These are phyloP conservation scores for Ustilago shanxiensis DNA, from an alignment of 1,284 basidiomycete species.

Conservation along the genomic window DNA sequence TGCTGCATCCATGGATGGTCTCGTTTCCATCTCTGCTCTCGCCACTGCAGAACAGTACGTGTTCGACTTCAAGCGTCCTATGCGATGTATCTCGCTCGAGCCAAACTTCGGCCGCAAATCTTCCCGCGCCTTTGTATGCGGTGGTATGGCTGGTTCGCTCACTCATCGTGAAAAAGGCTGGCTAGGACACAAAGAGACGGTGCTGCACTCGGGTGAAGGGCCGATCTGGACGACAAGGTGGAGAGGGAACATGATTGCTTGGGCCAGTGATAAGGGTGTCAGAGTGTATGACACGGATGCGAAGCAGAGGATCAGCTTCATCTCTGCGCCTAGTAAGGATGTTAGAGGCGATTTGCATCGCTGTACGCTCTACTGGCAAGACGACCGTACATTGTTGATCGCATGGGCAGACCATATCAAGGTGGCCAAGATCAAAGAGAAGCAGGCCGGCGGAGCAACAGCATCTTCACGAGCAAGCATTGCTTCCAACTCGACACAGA, in stretches of 20 bases:
- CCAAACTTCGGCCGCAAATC: slow-evolving; percentile 87
- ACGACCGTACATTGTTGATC: slow-evolving; percentile 86
- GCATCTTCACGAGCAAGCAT: slow-evolving; percentile 28
- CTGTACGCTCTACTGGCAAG: slow-evolving; percentile 90
- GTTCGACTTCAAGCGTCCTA: slow-evolving; percentile 92
- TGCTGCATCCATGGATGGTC: slow-evolving; percentile 93
- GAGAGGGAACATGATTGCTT: slow-evolving; percentile 88
- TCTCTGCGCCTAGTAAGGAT: slow-evolving; percentile 83
- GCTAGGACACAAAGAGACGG: slow-evolving; percentile 92
- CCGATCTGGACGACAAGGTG: slow-evolving; percentile 93
- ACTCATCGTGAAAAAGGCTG: slow-evolving; percentile 93
- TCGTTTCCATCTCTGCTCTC: slow-evolving; percentile 88
- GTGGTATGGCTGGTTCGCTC: slow-evolving; percentile 89
- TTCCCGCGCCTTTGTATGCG: slow-evolving; percentile 89
- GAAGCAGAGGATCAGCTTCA: slow-evolving; percentile 85
- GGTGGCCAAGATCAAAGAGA: slow-evolving; percentile 74
- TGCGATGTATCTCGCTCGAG: slow-evolving; percentile 89
- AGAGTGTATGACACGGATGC: slow-evolving; percentile 90
- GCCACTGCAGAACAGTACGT: slow-evolving; percentile 82
- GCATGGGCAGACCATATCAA: slow-evolving; percentile 96
- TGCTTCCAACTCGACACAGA: slow-evolving; percentile 29
- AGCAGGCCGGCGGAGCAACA: slow-evolving; percentile 9
- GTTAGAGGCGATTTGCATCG: slow-evolving; percentile 94
- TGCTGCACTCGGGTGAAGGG: slow-evolving; percentile 89
- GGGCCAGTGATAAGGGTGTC: slow-evolving; percentile 96